Conservation (phyloP, 139 green algal species). For the Spirogloea muscicola region DNA sequence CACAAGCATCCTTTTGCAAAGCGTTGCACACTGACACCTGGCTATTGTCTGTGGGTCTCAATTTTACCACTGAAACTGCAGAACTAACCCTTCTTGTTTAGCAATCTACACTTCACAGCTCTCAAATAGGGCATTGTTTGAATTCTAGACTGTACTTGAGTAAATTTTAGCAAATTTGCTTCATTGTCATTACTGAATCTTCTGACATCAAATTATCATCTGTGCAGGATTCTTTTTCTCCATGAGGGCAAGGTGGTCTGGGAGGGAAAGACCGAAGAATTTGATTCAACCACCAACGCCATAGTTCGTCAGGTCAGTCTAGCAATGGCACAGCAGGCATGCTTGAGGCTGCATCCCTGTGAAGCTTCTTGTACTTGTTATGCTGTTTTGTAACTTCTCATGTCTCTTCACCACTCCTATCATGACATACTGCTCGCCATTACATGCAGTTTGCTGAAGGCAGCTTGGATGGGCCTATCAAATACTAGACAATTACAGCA, state of each 20-base stretch:
- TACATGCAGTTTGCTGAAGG: slow-evolving; percentile 38
- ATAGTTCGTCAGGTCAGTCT: slow-evolving; percentile 92
- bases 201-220: slow-evolving; percentile 1
- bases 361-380: slow-evolving; percentile 7
- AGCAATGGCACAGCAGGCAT: not conserved
- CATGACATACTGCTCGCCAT: slow-evolving; percentile 3
- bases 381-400: not conserved
- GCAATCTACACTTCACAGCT: not conserved
- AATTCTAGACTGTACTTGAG: not conserved
- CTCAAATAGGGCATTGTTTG: not conserved
- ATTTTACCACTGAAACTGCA: no score
- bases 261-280: slow-evolving; percentile 84
- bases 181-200: not conserved
- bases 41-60: no score
- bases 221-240: slow-evolving; percentile 88
- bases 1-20: no score
- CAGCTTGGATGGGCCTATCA: slow-evolving; percentile 26
- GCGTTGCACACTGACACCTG: no score
- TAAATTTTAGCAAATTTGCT: no score
- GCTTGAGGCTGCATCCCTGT: not conserved
- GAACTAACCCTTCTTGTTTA: slow-evolving; percentile 3
- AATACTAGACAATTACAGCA: no score
- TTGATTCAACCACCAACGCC: slow-evolving; percentile 84
- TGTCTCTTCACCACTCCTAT: slow-evolving; percentile 6
- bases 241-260: slow-evolving; percentile 92